These are phyloP conservation scores for Wilcoxina mikolae DNA, from an alignment of 495 filamentous ascomycete species.

Conservation along the genomic window DNA sequence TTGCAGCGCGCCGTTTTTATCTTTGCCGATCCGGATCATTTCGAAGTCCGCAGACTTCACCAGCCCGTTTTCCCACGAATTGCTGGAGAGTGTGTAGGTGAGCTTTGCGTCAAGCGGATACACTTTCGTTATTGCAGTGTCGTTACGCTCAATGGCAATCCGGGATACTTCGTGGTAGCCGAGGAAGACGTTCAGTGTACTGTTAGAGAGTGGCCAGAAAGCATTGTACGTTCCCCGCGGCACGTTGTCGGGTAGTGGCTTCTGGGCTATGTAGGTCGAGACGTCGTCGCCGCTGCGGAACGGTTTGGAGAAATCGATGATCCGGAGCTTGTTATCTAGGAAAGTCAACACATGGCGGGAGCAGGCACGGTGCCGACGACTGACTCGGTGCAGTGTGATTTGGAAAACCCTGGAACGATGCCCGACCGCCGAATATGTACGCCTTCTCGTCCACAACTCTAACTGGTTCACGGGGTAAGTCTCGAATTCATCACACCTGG, in stretches of 20 bases:
- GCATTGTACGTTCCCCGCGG: neutral
- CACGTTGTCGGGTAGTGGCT: neutral
- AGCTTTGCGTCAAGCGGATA: neutral
- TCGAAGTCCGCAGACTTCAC: neutral
- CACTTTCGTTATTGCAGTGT: neutral
- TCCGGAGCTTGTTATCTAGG: neutral
- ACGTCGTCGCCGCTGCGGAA: neutral
- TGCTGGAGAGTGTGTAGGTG: neutral
- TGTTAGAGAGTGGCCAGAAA: neutral
- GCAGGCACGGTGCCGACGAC: neutral
- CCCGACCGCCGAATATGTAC: constrained; percentile 2
- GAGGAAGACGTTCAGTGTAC: neutral
- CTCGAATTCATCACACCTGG: neutral
- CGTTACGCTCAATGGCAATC: neutral
- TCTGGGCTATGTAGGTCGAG: neutral
- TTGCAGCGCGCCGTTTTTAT: neutral
- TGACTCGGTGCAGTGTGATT: neutral
- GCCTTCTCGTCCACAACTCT: neutral
- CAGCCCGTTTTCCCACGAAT: neutral
- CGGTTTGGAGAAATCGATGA: neutral
- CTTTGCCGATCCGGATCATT: neutral
- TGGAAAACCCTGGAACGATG: neutral
- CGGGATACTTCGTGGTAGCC: neutral
- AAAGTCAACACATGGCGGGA: neutral
- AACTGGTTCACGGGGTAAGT: neutral